Evolutionary conservation across 306 rosid species (phyloP).

Genomic region (Lathyrus oleraceus): DNA sequence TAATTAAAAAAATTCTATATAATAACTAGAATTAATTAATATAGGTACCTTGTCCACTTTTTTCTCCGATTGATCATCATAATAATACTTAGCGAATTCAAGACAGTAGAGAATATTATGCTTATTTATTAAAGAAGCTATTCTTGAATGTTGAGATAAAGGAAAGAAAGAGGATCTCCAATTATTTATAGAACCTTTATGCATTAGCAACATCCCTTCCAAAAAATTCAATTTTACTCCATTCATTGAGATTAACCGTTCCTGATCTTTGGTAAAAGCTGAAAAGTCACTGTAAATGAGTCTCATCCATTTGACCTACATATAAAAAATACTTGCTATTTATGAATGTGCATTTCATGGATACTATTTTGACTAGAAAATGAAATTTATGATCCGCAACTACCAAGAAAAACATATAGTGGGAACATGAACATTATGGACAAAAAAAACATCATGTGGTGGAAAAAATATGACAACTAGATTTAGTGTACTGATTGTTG

Average conservation of each 20-base stretch:
- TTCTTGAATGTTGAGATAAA: slow-evolving; percentile 58
- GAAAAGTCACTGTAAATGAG: slow-evolving; percentile 67
- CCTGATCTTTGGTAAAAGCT: slow-evolving; percentile 49
- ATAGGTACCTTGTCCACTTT: slow-evolving; percentile 54
- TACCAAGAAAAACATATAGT: background rate
- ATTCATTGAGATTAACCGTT: slow-evolving; percentile 50
- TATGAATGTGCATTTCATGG: slow-evolving; percentile 2
- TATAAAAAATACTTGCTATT: slow-evolving; percentile 24
- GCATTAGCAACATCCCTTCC: slow-evolving; percentile 73
- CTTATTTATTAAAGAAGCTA: slow-evolving; percentile 51
- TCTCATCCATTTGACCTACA: slow-evolving; percentile 83
- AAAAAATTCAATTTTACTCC: slow-evolving; percentile 64
- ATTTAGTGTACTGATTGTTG: slow-evolving; percentile 25
- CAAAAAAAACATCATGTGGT: slow-evolving; percentile 8
- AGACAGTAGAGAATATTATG: slow-evolving; percentile 67
- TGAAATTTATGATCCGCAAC: background rate
- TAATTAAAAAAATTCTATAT: no score
- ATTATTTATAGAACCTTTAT: slow-evolving; percentile 71
- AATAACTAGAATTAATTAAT: background rate
- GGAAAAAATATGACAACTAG: slow-evolving; percentile 22
- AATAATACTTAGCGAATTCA: slow-evolving; percentile 72
- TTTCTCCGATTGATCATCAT: slow-evolving; percentile 49
- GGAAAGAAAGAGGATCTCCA: slow-evolving; percentile 99
- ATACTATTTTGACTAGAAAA: background rate
- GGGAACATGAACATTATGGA: slow-evolving; percentile 1